Conservation (phyloP, 495 filamentous ascomycete genomes). For the Evernia prunastri region DNA sequence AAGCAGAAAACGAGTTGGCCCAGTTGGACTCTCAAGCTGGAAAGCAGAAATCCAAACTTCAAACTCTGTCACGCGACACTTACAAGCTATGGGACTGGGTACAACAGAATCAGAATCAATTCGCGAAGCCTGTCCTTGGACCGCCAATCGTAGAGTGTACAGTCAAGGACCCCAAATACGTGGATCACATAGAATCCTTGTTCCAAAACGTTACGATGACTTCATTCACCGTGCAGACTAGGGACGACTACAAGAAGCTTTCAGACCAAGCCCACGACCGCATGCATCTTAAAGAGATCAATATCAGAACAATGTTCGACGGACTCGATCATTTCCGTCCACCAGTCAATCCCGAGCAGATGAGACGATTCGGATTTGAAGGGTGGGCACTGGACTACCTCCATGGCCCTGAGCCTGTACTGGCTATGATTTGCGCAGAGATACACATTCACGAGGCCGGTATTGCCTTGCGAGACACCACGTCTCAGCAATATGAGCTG, state of each 20-base stretch:
- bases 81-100: constrained; percentile 73
- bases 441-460: constrained; percentile 59
- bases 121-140: constrained; percentile 77
- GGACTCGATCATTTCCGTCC: constrained; percentile 40
- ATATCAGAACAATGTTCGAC: constrained; percentile 48
- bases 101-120: constrained; percentile 58
- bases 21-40: constrained; percentile 69
- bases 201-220: constrained; percentile 57
- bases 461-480: constrained; percentile 55
- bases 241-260: constrained; percentile 66
- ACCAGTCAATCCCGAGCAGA: constrained; percentile 48
- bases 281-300: constrained; percentile 40
- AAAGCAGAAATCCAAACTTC: constrained; percentile 61
- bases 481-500: constrained; percentile 52
- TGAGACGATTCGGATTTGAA: constrained; percentile 61
- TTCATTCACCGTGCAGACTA: constrained; percentile 69
- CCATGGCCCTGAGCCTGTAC: constrained; percentile 72
- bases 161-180: constrained; percentile 66
- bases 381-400: constrained; percentile 72
- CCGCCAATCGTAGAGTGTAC: constrained; percentile 79
- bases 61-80: constrained; percentile 51
- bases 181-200: constrained; percentile 66
- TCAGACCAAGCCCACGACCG: constrained; percentile 44
- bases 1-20: constrained; percentile 45
- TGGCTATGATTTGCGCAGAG: constrained; percentile 77